Percentiles rank a stretch among this genome's conserved stretches.
These are phyloP conservation scores for Boechera retrofracta DNA, from an alignment of 345 rosid genomes.

Conservation along the genomic window DNA sequence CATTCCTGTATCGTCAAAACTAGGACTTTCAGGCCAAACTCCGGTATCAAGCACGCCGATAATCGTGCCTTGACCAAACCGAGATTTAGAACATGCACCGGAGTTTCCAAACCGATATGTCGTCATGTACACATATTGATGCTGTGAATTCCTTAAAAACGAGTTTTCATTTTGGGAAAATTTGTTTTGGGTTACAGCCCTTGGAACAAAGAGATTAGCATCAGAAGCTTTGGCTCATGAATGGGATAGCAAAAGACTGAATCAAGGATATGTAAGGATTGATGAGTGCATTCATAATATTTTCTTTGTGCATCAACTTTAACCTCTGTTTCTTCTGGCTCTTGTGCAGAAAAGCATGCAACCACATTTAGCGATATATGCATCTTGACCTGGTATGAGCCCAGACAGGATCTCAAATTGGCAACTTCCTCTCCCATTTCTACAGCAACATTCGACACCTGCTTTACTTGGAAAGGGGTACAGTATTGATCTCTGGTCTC, in stretches of 20 bases:
- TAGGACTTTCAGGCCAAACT: constrained; percentile 93
- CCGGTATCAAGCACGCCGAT: constrained; percentile 89
- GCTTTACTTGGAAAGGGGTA: constrained; percentile 81
- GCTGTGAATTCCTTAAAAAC: neutral
- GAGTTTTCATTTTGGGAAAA: neutral
- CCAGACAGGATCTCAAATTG: constrained; percentile 54
- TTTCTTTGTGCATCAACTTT: neutral
- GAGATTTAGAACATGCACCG: constrained; percentile 58
- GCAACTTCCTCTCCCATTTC: constrained; percentile 56
- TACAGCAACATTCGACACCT: constrained; percentile 57
- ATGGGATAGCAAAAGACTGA: constrained; percentile 77
- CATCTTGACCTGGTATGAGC: constrained; percentile 50
- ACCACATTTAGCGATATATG: constrained; percentile 46
- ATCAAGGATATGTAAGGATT: constrained; percentile 67
- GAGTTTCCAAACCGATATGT: constrained; percentile 44
- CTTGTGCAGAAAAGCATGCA: constrained; percentile 41
- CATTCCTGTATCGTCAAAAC: constrained; percentile 76
- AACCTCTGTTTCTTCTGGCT: constrained; percentile 13
- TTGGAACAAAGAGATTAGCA: constrained; percentile 77
- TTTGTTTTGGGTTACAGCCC: constrained; percentile 41
- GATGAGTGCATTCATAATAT: neutral
- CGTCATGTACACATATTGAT: neutral
- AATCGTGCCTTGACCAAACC: constrained; percentile 67
- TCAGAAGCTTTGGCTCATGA: constrained; percentile 69
- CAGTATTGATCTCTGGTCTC: constrained; percentile 20